These are phyloP conservation scores for Phytophthora cajani DNA, from an alignment of 352 stramenopile species.

Conservation along the genomic window DNA sequence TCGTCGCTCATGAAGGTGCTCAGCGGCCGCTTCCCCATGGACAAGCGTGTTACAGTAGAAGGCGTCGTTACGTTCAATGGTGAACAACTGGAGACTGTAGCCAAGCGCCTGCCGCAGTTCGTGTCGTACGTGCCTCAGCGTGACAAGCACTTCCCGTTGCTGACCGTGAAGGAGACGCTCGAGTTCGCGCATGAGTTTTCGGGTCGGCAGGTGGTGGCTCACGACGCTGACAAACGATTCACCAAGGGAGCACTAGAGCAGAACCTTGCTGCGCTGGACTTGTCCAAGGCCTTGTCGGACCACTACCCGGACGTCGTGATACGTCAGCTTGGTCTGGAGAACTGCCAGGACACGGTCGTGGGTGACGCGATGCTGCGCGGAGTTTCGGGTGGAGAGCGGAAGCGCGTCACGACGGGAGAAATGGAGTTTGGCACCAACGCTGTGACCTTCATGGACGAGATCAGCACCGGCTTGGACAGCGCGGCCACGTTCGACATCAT, in stretches of 20 bases:
- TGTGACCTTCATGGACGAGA: slow-evolving; percentile 80
- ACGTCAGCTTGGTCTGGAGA: slow-evolving; percentile 47
- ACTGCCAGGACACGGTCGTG: slow-evolving; percentile 59
- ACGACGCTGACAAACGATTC: slow-evolving; percentile 44
- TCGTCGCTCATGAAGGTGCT: slow-evolving; percentile 26
- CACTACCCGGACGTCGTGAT: slow-evolving; percentile 22
- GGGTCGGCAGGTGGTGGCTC: slow-evolving; percentile 30
- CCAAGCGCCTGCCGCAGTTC: slow-evolving; percentile 48
- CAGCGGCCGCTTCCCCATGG: slow-evolving; percentile 41
- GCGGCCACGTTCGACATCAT: slow-evolving; percentile 63
- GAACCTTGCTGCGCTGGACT: slow-evolving; percentile 23
- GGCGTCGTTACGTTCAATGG: slow-evolving; percentile 55
- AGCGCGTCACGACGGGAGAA: slow-evolving; percentile 9
- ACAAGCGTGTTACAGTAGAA: slow-evolving; percentile 36
- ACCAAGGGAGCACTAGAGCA: slow-evolving; percentile 25
- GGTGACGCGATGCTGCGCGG: slow-evolving; percentile 58
- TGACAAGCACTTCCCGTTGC: slow-evolving; percentile 55
- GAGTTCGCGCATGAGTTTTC: slow-evolving; percentile 48
- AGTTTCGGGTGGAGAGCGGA: slow-evolving; percentile 79
- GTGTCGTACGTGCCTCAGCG: slow-evolving; percentile 54
- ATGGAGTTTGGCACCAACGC: slow-evolving; percentile 59
- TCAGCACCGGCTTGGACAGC: slow-evolving; percentile 63
- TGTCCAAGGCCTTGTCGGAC: slow-evolving; percentile 29
- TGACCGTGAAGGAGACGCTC: slow-evolving; percentile 65
- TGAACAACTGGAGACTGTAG: slow-evolving; percentile 14